Conservation (phyloP, 306 rosid genomes). For the cucumber (Cucumis sativus) region DNA sequence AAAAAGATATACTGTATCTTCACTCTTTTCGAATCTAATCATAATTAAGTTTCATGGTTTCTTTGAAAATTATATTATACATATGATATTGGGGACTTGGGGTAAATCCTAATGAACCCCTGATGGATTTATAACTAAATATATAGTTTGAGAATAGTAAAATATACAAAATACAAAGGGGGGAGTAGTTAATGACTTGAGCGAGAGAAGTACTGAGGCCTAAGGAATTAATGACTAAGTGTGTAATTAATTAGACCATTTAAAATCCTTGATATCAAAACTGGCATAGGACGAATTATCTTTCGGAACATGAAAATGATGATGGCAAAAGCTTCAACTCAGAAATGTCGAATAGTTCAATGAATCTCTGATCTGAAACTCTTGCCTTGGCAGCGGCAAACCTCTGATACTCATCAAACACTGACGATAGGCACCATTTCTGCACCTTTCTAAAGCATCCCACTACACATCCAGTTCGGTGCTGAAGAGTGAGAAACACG, state of each 20-base stretch:
- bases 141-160: neutral
- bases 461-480: conserved; percentile 93
- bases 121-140: neutral
- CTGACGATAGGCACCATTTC: conserved; percentile 86
- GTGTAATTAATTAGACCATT: neutral
- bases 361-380: conserved; percentile 84
- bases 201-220: neutral
- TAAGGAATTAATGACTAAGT: neutral
- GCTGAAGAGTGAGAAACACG: conserved; percentile 35
- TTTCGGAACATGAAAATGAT: conserved; percentile 48
- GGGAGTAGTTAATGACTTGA: neutral
- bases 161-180: neutral
- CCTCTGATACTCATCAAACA: conserved; percentile 83
- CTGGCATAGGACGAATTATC: conserved; percentile 13
- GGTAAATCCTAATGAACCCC: neutral
- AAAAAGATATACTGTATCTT: neutral
- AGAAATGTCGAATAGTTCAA: conserved; percentile 80
- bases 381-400: conserved; percentile 98
- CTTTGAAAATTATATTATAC: neutral
- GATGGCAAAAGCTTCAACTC: conserved; percentile 54
- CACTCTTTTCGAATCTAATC: neutral
- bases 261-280: neutral
- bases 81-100: neutral
- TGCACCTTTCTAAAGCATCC: conserved; percentile 93
- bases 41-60: neutral